Evolutionary conservation across 495 filamentous ascomycete genomes (phyloP).

Genomic region (Aspergillus avenaceus): DNA sequence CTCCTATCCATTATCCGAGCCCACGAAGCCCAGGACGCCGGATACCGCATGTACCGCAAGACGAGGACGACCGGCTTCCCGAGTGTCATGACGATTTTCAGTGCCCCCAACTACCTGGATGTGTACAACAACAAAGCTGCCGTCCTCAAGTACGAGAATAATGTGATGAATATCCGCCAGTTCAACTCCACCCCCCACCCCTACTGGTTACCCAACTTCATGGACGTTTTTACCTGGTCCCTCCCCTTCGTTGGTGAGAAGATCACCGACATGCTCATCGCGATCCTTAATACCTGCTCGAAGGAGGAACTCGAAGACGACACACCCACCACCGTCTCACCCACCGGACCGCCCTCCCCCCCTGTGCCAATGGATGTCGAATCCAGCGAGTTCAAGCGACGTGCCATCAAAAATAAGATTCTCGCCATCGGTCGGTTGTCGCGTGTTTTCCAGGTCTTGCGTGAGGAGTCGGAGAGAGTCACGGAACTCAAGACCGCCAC

Average conservation of each 20-base stretch:
- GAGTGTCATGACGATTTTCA: slow-evolving; percentile 99
- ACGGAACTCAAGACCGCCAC: slow-evolving; percentile 96
- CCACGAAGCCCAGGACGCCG: slow-evolving; percentile 98
- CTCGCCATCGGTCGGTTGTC: slow-evolving; percentile 94
- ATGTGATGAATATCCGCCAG: slow-evolving; percentile 99
- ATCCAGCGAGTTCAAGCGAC: slow-evolving; percentile 83
- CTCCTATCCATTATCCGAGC: slow-evolving; percentile 94
- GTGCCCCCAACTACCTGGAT: slow-evolving; percentile 95
- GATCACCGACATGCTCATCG: slow-evolving; percentile 99
- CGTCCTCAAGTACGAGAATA: slow-evolving; percentile 98
- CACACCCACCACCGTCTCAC: slow-evolving; percentile 57
- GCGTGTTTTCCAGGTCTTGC: slow-evolving; percentile 95
- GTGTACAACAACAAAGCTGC: slow-evolving; percentile 99
- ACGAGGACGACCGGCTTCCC: slow-evolving; percentile 97
- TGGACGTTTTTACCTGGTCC: slow-evolving; percentile 99
- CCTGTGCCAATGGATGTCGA: slow-evolving; percentile 69
- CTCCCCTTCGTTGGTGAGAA: slow-evolving; percentile 98
- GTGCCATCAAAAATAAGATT: slow-evolving; percentile 99
- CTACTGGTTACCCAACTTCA: slow-evolving; percentile 99
- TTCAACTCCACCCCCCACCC: slow-evolving; percentile 99
- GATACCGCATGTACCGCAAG: slow-evolving; percentile 98
- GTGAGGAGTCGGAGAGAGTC: slow-evolving; percentile 94
- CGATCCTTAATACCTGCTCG: slow-evolving; percentile 95
- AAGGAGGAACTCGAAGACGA: slow-evolving; percentile 93
- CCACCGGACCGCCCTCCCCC: slow-evolving; percentile 66